Percentiles rank a stretch among this genome's conserved stretches.
These are phyloP conservation scores for Lasiodiplodia citricola DNA, from an alignment of 2,329 filamentous ascomycete species.

Conservation along the genomic window DNA sequence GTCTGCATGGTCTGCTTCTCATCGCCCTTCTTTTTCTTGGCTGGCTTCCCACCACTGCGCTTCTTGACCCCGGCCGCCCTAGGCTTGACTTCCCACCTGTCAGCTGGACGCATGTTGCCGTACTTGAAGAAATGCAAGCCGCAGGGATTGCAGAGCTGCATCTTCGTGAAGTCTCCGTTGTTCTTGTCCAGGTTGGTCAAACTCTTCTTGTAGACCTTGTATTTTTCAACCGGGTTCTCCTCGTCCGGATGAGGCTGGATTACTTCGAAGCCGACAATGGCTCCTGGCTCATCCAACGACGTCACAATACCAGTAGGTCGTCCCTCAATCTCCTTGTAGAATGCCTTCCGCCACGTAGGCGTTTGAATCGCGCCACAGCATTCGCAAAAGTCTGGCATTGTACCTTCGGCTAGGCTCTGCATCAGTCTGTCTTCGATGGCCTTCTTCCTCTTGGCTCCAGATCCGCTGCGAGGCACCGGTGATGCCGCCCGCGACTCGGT, in stretches of 20 bases:
- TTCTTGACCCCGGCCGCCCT: constrained; percentile 52
- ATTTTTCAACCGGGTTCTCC: constrained; percentile 66
- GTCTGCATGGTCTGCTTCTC: constrained; percentile 6
- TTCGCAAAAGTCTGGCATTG: constrained; percentile 85
- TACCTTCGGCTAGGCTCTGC: constrained; percentile 71
- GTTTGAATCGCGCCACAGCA: constrained; percentile 97
- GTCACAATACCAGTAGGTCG: constrained; percentile 72
- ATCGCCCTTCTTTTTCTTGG: constrained; percentile 35
- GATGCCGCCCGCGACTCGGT: constrained; percentile 18
- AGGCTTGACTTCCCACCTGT: constrained; percentile 71
- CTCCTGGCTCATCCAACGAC: constrained; percentile 70
- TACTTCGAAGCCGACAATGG: constrained; percentile 57
- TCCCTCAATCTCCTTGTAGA: constrained; percentile 62
- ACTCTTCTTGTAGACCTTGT: constrained; percentile 80
- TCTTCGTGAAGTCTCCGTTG: constrained; percentile 64
- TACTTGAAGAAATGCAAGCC: constrained; percentile 94
- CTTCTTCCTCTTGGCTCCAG: constrained; percentile 69
- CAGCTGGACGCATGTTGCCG: constrained; percentile 79
- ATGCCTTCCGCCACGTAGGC: constrained; percentile 93
- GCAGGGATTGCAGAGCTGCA: constrained; percentile 91
- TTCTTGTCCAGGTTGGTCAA: constrained; percentile 69
- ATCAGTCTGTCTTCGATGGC: constrained; percentile 63
- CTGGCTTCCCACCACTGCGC: constrained; percentile 42
- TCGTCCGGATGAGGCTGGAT: constrained; percentile 49
- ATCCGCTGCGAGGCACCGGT: constrained; percentile 48